A percentile compares a stretch with the other conserved stretches of the same genome.
These are phyloP conservation scores for Amylocystis lapponica DNA, from an alignment of 768 basidiomycete species.

Conservation along the genomic window DNA sequence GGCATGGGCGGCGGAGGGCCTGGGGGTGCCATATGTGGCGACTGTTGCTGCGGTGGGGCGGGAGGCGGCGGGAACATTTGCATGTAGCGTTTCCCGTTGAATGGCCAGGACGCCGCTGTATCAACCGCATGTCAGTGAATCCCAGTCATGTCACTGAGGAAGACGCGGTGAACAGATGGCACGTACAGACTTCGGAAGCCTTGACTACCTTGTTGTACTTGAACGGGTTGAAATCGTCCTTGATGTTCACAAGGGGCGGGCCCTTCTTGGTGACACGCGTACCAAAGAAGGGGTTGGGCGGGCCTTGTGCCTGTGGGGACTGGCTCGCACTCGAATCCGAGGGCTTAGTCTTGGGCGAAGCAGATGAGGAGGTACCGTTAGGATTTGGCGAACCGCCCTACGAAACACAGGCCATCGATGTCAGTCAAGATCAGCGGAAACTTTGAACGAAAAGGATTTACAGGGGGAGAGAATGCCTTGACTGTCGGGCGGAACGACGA, in stretches of 20 bases:
- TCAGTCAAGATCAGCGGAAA: conserved; percentile 34
- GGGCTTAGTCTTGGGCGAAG: conserved; percentile 58
- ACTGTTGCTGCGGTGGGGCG: conserved; percentile 56
- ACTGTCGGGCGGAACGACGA: conserved; percentile 88
- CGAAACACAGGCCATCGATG: conserved; percentile 8
- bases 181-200: conserved; percentile 69
- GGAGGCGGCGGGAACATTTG: conserved; percentile 65
- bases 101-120: conserved; percentile 78
- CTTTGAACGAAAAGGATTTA: conserved; percentile 2
- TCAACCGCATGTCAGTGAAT: conserved; percentile 1
- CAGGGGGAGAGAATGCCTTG: conserved; percentile 70
- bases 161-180: neutral
- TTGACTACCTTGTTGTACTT: conserved; percentile 79
- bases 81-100: conserved; percentile 81
- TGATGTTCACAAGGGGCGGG: conserved; percentile 61
- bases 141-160: neutral
- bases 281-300: conserved; percentile 89
- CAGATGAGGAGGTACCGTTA: conserved; percentile 31
- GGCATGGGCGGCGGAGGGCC: conserved; percentile 64
- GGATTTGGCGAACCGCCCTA: conserved; percentile 25
- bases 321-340: conserved; percentile 37
- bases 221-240: conserved; percentile 98
- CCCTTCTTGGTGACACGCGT: conserved; percentile 71
- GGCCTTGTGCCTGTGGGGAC: conserved; percentile 33
- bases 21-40: conserved; percentile 61